phyloP scores from a whole-genome alignment of 116 monocot genomes.

The Cymodocea nodosa region DNA sequence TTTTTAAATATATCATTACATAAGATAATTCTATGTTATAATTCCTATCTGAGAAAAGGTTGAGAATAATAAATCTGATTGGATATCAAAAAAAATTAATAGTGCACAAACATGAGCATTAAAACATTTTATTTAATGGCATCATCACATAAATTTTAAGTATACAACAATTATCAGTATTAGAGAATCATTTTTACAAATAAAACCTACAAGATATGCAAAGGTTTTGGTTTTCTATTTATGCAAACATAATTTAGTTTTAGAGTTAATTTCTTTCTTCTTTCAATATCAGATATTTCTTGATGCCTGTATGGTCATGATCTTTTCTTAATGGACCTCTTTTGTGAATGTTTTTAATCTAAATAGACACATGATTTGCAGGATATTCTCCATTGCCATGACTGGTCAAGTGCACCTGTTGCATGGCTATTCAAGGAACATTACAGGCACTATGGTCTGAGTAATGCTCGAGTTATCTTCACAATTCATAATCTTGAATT shows the following conservation, averaged over 20 bases:
- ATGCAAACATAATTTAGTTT: not conserved
- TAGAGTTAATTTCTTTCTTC: not conserved
- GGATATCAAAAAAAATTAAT: no score
- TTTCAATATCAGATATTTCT: not conserved
- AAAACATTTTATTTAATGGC: no score
- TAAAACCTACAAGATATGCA: not conserved
- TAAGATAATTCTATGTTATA: no score
- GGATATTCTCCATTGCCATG: conserved; percentile 99
- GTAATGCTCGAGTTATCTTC: conserved; percentile 59
- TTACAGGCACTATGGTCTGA: conserved; percentile 56
- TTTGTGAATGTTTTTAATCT: not conserved
- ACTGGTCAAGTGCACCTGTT: conserved; percentile 97
- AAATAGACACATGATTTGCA: conserved; percentile 9
- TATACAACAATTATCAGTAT: no score
- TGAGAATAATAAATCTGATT: no score
- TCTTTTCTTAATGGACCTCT: not conserved
- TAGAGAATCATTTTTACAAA: not conserved
- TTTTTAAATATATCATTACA: no score
- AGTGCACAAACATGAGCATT: no score
- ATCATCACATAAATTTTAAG: no score
- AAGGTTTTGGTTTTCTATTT: not conserved
- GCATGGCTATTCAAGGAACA: conserved; percentile 94
- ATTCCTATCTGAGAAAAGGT: no score
- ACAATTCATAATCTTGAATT: conserved; percentile 98
- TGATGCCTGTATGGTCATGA: not conserved